Conservation (phyloP, 164 flowering plant species). For the Cinnamomum micranthum region DNA sequence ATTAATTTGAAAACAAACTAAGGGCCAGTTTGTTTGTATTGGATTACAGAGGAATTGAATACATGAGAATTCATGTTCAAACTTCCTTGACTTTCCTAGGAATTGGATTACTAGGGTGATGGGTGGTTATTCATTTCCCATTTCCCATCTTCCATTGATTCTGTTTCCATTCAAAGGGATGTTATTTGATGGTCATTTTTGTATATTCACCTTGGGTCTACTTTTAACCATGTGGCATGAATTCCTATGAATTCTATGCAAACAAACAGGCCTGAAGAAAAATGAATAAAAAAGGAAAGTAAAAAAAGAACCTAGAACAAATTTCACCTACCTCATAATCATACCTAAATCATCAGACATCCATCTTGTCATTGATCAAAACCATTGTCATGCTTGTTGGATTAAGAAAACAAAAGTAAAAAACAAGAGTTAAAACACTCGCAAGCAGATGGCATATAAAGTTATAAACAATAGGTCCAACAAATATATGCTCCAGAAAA, state of each 20-base stretch:
- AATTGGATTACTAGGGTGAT: too few species aligned
- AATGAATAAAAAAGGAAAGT: neutral
- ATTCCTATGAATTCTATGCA: too few species aligned
- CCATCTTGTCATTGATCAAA: slow-evolving; percentile 12
- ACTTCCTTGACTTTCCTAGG: too few species aligned
- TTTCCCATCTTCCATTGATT: too few species aligned
- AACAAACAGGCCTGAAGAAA: neutral
- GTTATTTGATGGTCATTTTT: too few species aligned
- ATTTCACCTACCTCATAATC: slow-evolving; percentile 78
- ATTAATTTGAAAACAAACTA: neutral
- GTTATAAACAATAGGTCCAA: neutral
- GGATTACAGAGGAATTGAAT: too few species aligned
- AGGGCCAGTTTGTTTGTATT: too few species aligned
- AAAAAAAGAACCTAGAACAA: too few species aligned
- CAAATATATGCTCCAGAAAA: neutral
- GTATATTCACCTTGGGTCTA: too few species aligned
- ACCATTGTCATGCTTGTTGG: slow-evolving; percentile 22
- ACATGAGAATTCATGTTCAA: too few species aligned
- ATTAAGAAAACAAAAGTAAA: neutral
- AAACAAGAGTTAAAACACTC: neutral
- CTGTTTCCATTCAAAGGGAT: too few species aligned
- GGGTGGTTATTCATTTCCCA: too few species aligned
- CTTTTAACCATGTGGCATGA: neutral
- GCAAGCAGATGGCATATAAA: neutral
- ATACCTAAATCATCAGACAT: slow-evolving; percentile 47